Evolutionary conservation across 2,329 filamentous ascomycete genomes (phyloP), one percentile per base, ranked within the genome.

Genomic region (Trichoderma sp.): DNA sequence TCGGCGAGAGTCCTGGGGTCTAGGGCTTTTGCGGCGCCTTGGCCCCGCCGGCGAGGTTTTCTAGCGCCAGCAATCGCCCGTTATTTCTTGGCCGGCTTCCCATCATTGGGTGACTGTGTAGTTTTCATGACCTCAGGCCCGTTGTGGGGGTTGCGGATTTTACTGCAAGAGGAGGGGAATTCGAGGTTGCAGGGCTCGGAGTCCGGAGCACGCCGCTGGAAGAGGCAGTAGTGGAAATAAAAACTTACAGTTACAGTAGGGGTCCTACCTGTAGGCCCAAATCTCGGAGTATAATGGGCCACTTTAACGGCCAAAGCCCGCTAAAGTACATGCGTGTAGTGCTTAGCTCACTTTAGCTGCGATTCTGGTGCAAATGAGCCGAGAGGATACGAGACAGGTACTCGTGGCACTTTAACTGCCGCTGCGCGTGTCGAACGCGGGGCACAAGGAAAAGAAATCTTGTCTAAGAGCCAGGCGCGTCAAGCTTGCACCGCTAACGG

Each of bases 371-470:
- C 31, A 59, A 27, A 12, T 21, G 3, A 5, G 6, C 14, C 2
- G 4, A 18, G 33, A 31, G 14, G 33, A 41, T 29, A 71, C 53
- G 6, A 21, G 1, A 3, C 6, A 62, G 53, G 24, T 71, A 71
- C 67, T 45, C 62, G 53, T 8, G 5, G 67, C 35, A 45, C 38
- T 29, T 53, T 41, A 29, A 45, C 41, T 62, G 7, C 63, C 71
- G 60, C 11, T n/a, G 60, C 60, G 60, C 71, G 71, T 64, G 59
- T 73, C 53, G 41, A 50, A 73, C 71, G 71, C 71, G 71, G 71
- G 60, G 71, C 71, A 73, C 41, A 53, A 21, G 14, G 24, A 38
- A 64, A 73, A 73, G 60, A 45, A 73, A 27, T 64, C 65, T 59
- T 24, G 31, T 62, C 18, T 68, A 35, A 31, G 18, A 38, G 50